Evolutionary conservation across 495 filamentous ascomycete genomes (phyloP), one percentile per base, ranked within the genome.

Genomic region (Neurospora sp.): DNA sequence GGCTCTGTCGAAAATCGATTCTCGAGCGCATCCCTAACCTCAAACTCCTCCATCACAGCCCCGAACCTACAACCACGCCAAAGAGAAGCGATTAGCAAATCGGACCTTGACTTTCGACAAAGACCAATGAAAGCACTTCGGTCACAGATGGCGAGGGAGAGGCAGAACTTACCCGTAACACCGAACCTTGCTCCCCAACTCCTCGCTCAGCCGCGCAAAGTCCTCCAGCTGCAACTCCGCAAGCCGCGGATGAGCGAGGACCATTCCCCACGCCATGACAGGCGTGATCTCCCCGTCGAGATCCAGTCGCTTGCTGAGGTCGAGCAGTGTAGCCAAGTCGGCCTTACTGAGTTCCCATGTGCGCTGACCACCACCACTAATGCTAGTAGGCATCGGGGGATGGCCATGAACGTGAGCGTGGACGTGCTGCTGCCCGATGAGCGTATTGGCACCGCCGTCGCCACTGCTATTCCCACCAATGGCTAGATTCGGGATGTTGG

Each of bases 261-360:
- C 86, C 81, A 90, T 90, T 73, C 93, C 91, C 87, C 95, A 94
- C 1, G 94, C 94, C 93, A 96, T 96, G 71, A 98, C 91, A 0
- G 96, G 96, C n/a, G 95, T 97, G 79, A 99, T 91, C 82, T 99
- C 96, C 35, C 93, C 93, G 73, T 97, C 94, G 0, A 96, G 88
- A 72, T 95, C 90, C 8, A 98, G 86, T 75, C 91, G 88, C 76
- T 89, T 88, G 83, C 94, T 96, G 70, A 97, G 86, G 79, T 97
- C 91, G 70, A 97, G 87, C 48, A 98, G 85, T 65, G 91, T 94
- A 40, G 88, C 79, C 48, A 98, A 86, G 76, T 96, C 92, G 44
- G 85, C 86, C 76, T 90, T 91, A 48, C 87, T 89, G 31, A 97
- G 83, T 78, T 91, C 89, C 83, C 89, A 91, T 68, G 90, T 92